Evolutionary conservation across 768 basidiomycete species (phyloP).

Genomic region (Termitomyces sp.): DNA sequence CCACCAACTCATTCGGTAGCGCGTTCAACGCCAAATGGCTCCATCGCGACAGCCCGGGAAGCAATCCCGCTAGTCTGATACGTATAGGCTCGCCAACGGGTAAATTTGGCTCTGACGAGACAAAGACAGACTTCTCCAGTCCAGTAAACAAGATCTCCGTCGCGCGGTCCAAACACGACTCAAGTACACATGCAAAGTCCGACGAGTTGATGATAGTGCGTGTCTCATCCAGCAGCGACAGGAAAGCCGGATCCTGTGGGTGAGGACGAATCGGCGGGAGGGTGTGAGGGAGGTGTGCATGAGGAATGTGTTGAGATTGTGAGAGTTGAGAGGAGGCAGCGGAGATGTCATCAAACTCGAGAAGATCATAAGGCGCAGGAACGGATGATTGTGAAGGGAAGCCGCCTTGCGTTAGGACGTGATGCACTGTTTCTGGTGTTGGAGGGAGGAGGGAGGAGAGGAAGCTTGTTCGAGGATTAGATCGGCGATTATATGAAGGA

Average conservation of each 20-base stretch:
- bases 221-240: constrained; percentile 64
- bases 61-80: constrained; percentile 69
- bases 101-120: constrained; percentile 12
- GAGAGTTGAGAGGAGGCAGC: constrained; percentile 13
- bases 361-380: constrained; percentile 25
- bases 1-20: constrained; percentile 75
- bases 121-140: constrained; percentile 62
- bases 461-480: constrained; percentile 40
- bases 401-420: constrained; percentile 66
- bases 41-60: constrained; percentile 81
- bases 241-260: constrained; percentile 44
- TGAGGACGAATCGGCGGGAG: constrained; percentile 17
- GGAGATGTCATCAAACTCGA: constrained; percentile 18
- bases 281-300: constrained; percentile 9
- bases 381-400: constrained; percentile 23
- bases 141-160: constrained; percentile 57
- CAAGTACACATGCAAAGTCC: constrained; percentile 67
- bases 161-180: constrained; percentile 67
- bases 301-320: constrained; percentile 9
- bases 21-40: constrained; percentile 60
- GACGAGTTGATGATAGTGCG: constrained; percentile 52
- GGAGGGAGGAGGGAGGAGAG: constrained; percentile 70
- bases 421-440: constrained; percentile 62
- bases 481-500: not conserved
- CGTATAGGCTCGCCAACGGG: constrained; percentile 33